Evolutionary conservation across 2,329 filamentous ascomycete species (phyloP).

Genomic region (Pyrenochaeta sp.): DNA sequence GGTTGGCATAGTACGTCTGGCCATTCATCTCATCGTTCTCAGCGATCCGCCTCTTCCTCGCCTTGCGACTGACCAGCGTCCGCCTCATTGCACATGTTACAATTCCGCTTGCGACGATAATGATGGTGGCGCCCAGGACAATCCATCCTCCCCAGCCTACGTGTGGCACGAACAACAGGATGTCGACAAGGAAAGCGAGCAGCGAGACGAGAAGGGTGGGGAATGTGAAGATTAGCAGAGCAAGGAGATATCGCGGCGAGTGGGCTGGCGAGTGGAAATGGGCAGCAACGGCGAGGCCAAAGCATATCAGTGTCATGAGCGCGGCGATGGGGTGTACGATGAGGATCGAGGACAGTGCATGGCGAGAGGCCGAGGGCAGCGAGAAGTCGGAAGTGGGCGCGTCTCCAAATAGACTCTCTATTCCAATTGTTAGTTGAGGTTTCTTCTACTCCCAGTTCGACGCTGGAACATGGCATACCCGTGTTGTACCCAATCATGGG

Average conservation of each 20-base stretch:
- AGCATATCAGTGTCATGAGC: slow-evolving; percentile 83
- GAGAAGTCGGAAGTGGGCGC: slow-evolving; percentile 63
- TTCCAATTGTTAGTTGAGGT: slow-evolving; percentile 20
- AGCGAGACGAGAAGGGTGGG: slow-evolving; percentile 84
- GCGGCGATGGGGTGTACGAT: slow-evolving; percentile 93
- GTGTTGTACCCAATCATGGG: slow-evolving; percentile 87
- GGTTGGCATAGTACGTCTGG: slow-evolving; percentile 78
- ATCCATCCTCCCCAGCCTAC: slow-evolving; percentile 94
- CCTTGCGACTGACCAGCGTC: slow-evolving; percentile 88
- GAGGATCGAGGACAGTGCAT: slow-evolving; percentile 83
- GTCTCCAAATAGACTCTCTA: slow-evolving; percentile 59
- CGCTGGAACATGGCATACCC: slow-evolving; percentile 63
- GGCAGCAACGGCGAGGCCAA: slow-evolving; percentile 78
- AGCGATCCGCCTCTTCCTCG: slow-evolving; percentile 88
- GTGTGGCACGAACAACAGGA: slow-evolving; percentile 93
- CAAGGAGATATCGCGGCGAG: slow-evolving; percentile 86
- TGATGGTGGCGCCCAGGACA: slow-evolving; percentile 85
- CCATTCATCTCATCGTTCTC: slow-evolving; percentile 98
- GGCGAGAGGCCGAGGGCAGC: slow-evolving; percentile 70
- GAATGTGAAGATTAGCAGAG: slow-evolving; percentile 84
- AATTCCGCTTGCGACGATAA: slow-evolving; percentile 82
- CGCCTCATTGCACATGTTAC: slow-evolving; percentile 95
- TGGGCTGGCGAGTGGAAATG: slow-evolving; percentile 90
- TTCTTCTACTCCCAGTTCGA: neutral
- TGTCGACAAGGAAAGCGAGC: slow-evolving; percentile 90